These are phyloP conservation scores for Aspergillus costaricaensis DNA, from an alignment of 2,329 filamentous ascomycete species.

Conservation along the genomic window DNA sequence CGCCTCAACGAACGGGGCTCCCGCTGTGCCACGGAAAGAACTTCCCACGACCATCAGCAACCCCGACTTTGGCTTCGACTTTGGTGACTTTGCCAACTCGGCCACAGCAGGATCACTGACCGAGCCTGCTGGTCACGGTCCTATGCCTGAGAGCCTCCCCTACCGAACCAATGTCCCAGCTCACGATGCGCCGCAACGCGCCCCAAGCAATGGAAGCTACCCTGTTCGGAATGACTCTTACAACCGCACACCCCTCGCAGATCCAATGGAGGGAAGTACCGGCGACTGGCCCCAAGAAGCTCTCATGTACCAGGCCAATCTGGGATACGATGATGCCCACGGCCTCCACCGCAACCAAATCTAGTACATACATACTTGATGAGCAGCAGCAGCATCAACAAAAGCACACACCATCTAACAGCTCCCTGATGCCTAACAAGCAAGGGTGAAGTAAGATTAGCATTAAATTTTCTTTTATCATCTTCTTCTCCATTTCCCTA, in stretches of 20 bases:
- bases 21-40: background rate
- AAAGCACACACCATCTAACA: background rate
- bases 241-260: constrained; percentile 16
- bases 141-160: constrained; percentile 15
- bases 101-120: constrained; percentile 12
- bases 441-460: background rate
- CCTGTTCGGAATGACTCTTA: constrained; percentile 17
- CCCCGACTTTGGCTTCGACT: constrained; percentile 37
- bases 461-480: background rate
- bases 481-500: background rate
- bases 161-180: constrained; percentile 22
- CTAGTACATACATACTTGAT: constrained; percentile 13
- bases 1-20: constrained; percentile 15
- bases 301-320: constrained; percentile 40
- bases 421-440: background rate
- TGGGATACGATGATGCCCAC: constrained; percentile 23
- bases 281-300: constrained; percentile 46
- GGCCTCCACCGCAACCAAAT: constrained; percentile 21
- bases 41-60: constrained; percentile 16
- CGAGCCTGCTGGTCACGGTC: constrained; percentile 13
- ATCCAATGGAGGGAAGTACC: constrained; percentile 28
- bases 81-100: constrained; percentile 28
- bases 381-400: background rate
- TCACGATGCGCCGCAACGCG: constrained; percentile 28
- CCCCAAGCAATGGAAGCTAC: constrained; percentile 18